Base-by-base conservation (phyloP, 2,329 filamentous ascomycete genomes). In the Penicillium sp. region DNA sequence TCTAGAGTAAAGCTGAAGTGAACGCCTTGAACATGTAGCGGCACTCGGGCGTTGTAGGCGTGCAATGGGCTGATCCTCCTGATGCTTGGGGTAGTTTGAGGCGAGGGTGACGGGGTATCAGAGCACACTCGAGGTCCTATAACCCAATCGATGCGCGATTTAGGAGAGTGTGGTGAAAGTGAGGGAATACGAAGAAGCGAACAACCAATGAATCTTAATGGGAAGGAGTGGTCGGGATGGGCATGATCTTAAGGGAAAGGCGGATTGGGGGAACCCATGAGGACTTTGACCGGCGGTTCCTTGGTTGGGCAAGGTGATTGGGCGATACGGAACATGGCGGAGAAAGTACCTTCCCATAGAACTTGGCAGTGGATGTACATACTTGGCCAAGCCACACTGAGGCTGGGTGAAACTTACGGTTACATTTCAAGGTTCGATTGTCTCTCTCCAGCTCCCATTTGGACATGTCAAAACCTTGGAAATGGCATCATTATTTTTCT, bases 311-410 rank as follows among this genome's bases (percentile, higher is more conserved):
- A 29, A 11, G 19, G 7, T 42, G 39, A 56, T 52, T 56, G 56
- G 53, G 42, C 46, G 47, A 52, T 57, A 57, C 55, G 52, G 51
- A 57, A 49, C 45, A 36, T 40, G 35, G 42, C 48, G 43, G 39
- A 47, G 46, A 19, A 58, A 44, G 45, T 57, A 57, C 47, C 42
- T 43, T 53, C 41, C 32, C 39, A 45, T 27, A 38, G 47, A 50
- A 34, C 40, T 55, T 51, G 16, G 55, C 52, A n/a, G 38, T 52
- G 53, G 56, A 53, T 50, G 53, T 56, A 56, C 53, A 36, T 56
- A 56, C 53, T 36, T 56, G 8, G 38, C 36, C 38, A 30, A 59
- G 56, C 56, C 56, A 59, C 56, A 55, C 30, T 54, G 51, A 54
- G 51, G 51, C 51, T 54, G 39, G 39, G 45, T 48, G 32, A 51